Evolutionary conservation across 305 asterid genomes (phyloP), one percentile per base, ranked within the genome.

Genomic region (Solanum chacoense): DNA sequence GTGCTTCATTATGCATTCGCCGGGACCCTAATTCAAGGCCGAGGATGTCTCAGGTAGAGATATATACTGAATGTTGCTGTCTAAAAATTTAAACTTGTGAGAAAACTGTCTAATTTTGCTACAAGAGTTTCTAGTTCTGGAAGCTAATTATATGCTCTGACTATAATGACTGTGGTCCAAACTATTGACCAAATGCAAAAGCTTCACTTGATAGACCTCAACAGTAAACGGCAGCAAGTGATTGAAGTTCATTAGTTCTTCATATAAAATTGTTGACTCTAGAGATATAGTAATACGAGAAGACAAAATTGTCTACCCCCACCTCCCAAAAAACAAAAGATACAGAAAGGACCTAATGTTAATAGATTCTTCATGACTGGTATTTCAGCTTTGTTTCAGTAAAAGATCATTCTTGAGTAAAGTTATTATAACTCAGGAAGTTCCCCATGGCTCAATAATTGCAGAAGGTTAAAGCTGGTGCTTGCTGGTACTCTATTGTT

Each of bases 11-110:
- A 89, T 97, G 99, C 93, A 91, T 97, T 87, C 92, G 93, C 87
- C 92, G 92, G 26, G 94, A 97, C 91, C 94, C 98, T 84, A 93
- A 92, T 28, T 89, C 87, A 85, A 94, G 99, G 92, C 98, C 98
- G 88, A 94, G 98, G 13, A 96, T 97, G 95, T 97, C 99, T 90
- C 97, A 94, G 98, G 99, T 97, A 90, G 87, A 67, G 77, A 55
- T 32, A 50, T 31, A 36, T 79, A 63, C 9, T 29, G 36, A 13
- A 76, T 11, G 29, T 77, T 42, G 26, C 85, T 14, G 85, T 80
- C 69, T 31, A 42, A 14, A 80, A 42, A 42, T 42, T 18, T 2
- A 16, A 42, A 28, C 26, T 26, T 40, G 28, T 12, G 71, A 37
- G 63, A 32, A 11, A 69, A 80, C 85, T 42, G 69, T n/a, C 65